These are phyloP conservation scores for Simplicillium aogashimaense DNA, from an alignment of 2,329 filamentous ascomycete species.

Conservation along the genomic window DNA sequence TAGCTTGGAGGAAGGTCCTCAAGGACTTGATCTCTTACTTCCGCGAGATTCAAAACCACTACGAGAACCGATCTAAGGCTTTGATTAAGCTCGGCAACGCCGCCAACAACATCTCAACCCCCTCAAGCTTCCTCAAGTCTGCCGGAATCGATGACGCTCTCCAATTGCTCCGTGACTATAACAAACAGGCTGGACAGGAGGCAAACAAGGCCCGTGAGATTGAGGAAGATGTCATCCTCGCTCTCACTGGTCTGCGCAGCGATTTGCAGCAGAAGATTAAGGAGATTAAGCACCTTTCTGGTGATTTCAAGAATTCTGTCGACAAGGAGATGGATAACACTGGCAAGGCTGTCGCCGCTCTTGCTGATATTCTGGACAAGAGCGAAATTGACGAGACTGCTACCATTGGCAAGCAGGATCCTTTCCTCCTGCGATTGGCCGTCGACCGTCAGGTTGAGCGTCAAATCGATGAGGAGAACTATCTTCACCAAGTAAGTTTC, in stretches of 20 bases:
- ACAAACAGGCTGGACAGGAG: conserved; percentile 70
- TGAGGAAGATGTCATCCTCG: conserved; percentile 82
- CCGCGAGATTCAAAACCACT: conserved; percentile 80
- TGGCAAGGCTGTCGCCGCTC: conserved; percentile 62
- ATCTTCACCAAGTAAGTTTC: conserved; percentile 68
- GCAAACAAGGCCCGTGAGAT: conserved; percentile 85
- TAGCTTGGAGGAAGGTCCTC: conserved; percentile 89
- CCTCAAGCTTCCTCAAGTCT: conserved; percentile 65
- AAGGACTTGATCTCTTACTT: conserved; percentile 94
- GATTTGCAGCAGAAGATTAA: conserved; percentile 96
- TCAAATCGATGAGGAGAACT: conserved; percentile 95
- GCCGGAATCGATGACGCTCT: conserved; percentile 85
- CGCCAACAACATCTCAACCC: conserved; percentile 69
- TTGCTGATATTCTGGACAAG: conserved; percentile 75
- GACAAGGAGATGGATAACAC: conserved; percentile 90
- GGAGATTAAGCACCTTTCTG: conserved; percentile 87
- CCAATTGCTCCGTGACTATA: conserved; percentile 70
- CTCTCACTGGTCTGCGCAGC: conserved; percentile 73
- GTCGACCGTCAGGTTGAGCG: conserved; percentile 87
- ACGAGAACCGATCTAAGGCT: conserved; percentile 76
- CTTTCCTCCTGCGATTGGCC: conserved; percentile 74
- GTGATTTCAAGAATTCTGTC: conserved; percentile 94
- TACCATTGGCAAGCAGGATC: conserved; percentile 80
- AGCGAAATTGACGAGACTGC: conserved; percentile 65
- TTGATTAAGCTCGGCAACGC: conserved; percentile 75